Percentiles rank a stretch among this genome's conserved stretches.
phyloP scores from a whole-genome alignment of 805 yeast species.

The Saccharomyces cerevisiae region DNA sequence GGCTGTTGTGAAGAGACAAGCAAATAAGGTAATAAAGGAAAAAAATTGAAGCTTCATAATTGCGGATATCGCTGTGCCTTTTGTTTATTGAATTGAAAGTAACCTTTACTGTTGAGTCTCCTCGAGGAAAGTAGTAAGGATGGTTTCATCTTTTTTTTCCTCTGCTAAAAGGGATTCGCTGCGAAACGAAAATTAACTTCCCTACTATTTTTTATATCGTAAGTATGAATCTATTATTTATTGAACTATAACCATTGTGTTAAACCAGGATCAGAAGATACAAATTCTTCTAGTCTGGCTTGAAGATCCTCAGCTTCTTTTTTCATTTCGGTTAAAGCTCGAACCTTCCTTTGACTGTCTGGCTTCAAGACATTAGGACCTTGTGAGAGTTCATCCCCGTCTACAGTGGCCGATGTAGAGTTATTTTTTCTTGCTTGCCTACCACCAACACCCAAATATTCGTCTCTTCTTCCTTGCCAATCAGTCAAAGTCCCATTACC shows the following conservation, averaged over 20 bases:
- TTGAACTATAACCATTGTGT: constrained; percentile 1
- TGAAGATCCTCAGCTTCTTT: constrained; percentile 55
- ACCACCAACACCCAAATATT: constrained; percentile 19
- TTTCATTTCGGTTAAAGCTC: constrained; percentile 60
- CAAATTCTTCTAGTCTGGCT: constrained; percentile 29
- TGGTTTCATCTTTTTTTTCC: neutral
- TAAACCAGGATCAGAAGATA: constrained; percentile 8
- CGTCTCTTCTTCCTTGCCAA: constrained; percentile 27
- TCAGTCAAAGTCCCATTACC: constrained; percentile 22
- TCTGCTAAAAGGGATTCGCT: neutral
- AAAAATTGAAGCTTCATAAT: constrained; percentile 9
- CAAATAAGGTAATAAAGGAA: neutral
- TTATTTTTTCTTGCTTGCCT: constrained; percentile 20
- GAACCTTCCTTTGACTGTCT: constrained; percentile 48
- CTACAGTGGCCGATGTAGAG: constrained; percentile 7
- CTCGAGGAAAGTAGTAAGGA: neutral
- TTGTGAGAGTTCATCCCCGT: constrained; percentile 18
- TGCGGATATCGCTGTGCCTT: neutral
- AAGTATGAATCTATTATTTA: neutral
- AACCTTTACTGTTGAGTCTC: neutral
- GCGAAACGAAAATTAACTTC: neutral
- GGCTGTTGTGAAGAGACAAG: neutral
- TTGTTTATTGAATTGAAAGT: neutral
- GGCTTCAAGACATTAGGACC: constrained; percentile 18
- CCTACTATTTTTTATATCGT: neutral